A percentile compares a stretch with the other conserved stretches of the same genome.
These are phyloP conservation scores for Phytophthora syringae DNA, from an alignment of 352 stramenopile species.

Conservation along the genomic window DNA sequence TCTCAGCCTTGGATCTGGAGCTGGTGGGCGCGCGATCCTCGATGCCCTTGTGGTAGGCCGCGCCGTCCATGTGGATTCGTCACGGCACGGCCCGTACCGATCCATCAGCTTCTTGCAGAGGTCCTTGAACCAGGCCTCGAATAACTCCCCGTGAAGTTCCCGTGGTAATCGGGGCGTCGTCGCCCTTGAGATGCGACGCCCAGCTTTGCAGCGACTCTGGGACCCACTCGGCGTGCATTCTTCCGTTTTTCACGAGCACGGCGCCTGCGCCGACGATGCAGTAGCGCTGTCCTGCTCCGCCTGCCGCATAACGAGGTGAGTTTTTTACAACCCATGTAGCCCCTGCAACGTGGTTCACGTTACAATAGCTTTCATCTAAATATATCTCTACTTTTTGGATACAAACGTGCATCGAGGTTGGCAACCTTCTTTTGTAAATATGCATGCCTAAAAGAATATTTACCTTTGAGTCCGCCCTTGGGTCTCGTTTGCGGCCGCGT, in stretches of 20 bases:
- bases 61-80: not conserved
- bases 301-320: not conserved
- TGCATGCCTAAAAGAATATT: conserved; percentile 2
- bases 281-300: conserved; percentile 3
- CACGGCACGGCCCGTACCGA: not conserved
- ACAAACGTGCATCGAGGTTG: not conserved
- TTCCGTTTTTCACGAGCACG: not conserved
- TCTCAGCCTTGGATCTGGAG: not conserved
- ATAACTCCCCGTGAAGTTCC: conserved; percentile 8
- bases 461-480: conserved; percentile 20
- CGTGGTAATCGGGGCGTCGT: conserved; percentile 2
- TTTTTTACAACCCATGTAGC: not conserved
- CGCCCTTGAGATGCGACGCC: not conserved
- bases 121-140: not conserved
- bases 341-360: not conserved
- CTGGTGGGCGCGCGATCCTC: not conserved
- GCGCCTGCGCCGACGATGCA: conserved; percentile 5
- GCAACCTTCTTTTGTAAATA: conserved; percentile 1
- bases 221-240: not conserved
- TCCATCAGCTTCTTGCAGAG: not conserved
- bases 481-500: not conserved
- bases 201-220: not conserved
- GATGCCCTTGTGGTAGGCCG: not conserved
- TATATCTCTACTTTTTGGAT: not conserved
- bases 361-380: conserved; percentile 9